Conservation (phyloP, 306 rosid species). For the Citrullus colocynthis region DNA sequence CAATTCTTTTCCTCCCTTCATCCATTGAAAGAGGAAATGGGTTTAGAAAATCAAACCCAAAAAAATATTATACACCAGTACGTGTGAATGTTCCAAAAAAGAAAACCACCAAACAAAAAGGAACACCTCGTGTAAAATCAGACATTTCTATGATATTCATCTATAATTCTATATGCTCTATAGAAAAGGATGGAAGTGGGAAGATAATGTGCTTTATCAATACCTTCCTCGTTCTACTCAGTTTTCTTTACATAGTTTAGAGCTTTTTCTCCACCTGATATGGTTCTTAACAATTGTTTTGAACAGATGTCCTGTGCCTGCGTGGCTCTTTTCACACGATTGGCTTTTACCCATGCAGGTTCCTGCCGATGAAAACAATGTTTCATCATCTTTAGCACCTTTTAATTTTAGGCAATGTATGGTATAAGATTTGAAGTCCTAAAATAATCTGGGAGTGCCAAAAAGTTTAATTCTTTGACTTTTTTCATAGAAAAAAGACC, state of each 20-base stretch:
- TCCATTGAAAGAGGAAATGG: background rate
- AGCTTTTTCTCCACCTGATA: constrained; percentile 40
- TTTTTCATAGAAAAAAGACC: background rate
- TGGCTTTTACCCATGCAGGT: constrained; percentile 94
- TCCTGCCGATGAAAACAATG: constrained; percentile 36
- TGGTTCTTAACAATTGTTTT: constrained; percentile 60
- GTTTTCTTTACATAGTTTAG: constrained; percentile 16
- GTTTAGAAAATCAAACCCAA: background rate
- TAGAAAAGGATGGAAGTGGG: background rate
- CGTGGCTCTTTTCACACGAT: constrained; percentile 51
- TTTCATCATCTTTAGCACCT: background rate
- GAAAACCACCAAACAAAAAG: background rate
- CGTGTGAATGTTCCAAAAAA: background rate
- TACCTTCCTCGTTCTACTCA: constrained; percentile 12
- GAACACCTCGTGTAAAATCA: background rate
- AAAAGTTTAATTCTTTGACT: background rate
- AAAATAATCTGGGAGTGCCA: background rate
- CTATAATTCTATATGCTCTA: constrained; percentile 7
- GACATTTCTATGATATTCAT: background rate
- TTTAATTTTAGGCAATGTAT: background rate
- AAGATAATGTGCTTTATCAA: background rate
- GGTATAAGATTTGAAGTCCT: background rate
- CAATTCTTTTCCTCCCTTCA: background rate
- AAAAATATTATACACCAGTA: background rate
- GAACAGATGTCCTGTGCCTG: constrained; percentile 67